phyloP scores from a whole-genome alignment of 306 rosid genomes.

The Trifolium fragiferum region DNA sequence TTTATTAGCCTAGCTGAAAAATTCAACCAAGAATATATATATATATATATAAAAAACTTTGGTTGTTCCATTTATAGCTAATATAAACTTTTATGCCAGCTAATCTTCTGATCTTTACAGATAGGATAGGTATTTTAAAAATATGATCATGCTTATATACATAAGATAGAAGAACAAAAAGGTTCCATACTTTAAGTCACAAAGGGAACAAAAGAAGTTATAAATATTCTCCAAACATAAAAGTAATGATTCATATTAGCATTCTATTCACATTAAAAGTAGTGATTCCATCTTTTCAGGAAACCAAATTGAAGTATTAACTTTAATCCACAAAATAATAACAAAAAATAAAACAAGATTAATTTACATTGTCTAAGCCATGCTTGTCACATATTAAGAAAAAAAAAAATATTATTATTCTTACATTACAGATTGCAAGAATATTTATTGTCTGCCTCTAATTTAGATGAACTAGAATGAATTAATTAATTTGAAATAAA shows the following conservation, averaged over 20 bases:
- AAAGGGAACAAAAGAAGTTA: conserved; percentile 10
- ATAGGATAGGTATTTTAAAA: conserved; percentile 2
- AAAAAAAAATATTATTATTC: conserved; percentile 32
- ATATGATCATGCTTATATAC: conserved; percentile 2
- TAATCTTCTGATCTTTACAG: conserved; percentile 40
- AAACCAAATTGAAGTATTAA: conserved; percentile 41
- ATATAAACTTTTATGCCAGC: conserved; percentile 35
- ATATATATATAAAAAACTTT: background rate
- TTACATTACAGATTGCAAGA: conserved; percentile 25
- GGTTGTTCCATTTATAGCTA: conserved; percentile 11
- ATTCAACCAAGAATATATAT: conserved; percentile 40
- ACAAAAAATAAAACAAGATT: conserved; percentile 18
- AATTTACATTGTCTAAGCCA: conserved; percentile 33
- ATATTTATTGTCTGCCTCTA: conserved; percentile 35
- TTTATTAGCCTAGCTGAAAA: conserved; percentile 20
- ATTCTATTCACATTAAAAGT: conserved; percentile 37
- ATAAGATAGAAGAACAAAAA: conserved; percentile 29
- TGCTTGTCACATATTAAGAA: conserved; percentile 15
- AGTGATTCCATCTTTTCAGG: conserved; percentile 38
- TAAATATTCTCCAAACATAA: conserved; percentile 24
- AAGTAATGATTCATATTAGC: conserved; percentile 24
- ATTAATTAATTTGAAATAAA: conserved; percentile 10
- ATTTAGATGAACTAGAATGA: conserved; percentile 4
- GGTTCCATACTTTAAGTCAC: conserved; percentile 31
- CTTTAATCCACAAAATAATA: conserved; percentile 21